Conservation (phyloP, 2,329 filamentous ascomycete genomes). For the Akanthomyces lecanii region DNA sequence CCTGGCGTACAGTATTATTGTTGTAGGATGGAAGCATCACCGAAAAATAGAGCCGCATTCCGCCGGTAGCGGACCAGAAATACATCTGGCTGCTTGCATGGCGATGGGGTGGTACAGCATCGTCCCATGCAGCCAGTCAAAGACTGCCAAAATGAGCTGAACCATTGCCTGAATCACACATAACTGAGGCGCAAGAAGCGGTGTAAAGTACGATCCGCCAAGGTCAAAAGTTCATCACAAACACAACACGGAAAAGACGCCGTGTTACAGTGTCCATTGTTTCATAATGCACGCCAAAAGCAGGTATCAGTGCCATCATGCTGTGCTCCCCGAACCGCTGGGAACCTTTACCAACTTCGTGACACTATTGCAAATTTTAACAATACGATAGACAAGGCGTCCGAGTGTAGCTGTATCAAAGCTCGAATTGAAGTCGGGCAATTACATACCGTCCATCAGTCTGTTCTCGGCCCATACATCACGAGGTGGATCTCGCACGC, state of each 20-base stretch:
- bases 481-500: not conserved
- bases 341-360: not conserved
- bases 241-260: not conserved
- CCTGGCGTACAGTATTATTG: not conserved
- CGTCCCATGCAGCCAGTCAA: not conserved
- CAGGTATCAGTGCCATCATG: not conserved
- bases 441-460: not conserved
- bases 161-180: not conserved
- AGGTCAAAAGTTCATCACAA: not conserved
- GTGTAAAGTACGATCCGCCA: not conserved
- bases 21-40: not conserved
- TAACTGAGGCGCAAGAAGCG: not conserved
- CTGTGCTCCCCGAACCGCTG: not conserved
- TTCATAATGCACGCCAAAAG: not conserved
- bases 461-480: not conserved
- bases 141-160: not conserved
- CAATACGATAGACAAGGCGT: not conserved
- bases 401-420: not conserved
- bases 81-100: not conserved
- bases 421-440: not conserved
- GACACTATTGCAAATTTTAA: not conserved
- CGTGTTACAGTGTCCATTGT: not conserved
- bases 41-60: not conserved
- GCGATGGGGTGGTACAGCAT: not conserved
- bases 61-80: not conserved